These are phyloP conservation scores for Gymnopilus dilepis DNA, from an alignment of 768 basidiomycete genomes.

Conservation along the genomic window DNA sequence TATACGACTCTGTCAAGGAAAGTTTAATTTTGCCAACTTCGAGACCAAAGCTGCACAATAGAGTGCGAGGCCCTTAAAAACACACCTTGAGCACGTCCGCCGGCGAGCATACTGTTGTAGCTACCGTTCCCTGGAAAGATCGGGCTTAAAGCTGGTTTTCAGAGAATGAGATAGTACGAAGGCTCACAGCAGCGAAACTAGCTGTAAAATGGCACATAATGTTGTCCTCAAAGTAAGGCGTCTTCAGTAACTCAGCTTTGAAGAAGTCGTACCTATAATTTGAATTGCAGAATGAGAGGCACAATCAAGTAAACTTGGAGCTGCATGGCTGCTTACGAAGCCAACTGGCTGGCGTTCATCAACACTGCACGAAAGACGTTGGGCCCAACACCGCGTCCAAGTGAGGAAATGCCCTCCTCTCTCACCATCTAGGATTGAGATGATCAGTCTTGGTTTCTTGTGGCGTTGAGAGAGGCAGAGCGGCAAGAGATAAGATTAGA, in stretches of 20 bases:
- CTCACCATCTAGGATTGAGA: slow-evolving; percentile 69
- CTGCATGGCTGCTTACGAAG: slow-evolving; percentile 61
- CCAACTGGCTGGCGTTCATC: slow-evolving; percentile 93
- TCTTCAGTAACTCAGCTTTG: slow-evolving; percentile 81
- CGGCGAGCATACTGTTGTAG: slow-evolving; percentile 88
- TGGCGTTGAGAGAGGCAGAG: neutral
- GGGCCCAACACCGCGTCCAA: slow-evolving; percentile 78
- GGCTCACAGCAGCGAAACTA: slow-evolving; percentile 80
- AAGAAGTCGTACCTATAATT: slow-evolving; percentile 82
- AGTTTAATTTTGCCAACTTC: neutral
- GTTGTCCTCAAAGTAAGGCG: slow-evolving; percentile 78
- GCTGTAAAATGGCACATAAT: slow-evolving; percentile 85
- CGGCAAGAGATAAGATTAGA: neutral
- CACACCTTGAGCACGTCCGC: slow-evolving; percentile 82
- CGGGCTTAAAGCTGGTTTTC: neutral
- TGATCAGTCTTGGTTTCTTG: neutral
- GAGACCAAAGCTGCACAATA: neutral
- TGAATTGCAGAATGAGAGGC: neutral
- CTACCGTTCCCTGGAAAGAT: slow-evolving; percentile 72
- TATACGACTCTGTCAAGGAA: slow-evolving; percentile 61
- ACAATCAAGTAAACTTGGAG: neutral
- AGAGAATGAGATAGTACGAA: neutral
- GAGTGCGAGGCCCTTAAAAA: neutral
- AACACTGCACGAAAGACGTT: slow-evolving; percentile 86
- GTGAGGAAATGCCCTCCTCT: slow-evolving; percentile 82